Base-by-base conservation (phyloP, 1,139 yeast species). In the Sugiyamaella xylanicola region DNA sequence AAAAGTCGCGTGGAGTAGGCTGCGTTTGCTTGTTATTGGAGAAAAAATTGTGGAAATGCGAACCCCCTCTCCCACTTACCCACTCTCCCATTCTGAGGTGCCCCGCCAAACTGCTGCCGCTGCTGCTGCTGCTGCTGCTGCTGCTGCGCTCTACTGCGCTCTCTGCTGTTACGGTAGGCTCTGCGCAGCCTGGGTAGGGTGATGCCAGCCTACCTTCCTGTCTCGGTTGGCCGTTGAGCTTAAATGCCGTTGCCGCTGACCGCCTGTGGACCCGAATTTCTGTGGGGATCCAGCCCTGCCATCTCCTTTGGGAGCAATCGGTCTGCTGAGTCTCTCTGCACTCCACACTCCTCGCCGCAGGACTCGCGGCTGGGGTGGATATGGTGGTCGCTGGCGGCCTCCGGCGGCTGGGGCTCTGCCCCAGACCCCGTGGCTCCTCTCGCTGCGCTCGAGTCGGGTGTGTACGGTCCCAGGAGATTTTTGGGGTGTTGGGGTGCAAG, bases 1-100 rank as follows among this genome's bases (percentile, higher is more conserved):
- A 32, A 32, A 32, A 32, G 37, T 32, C 37, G 37, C 37, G 37
- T 45, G 40, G 36, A 45, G 40, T 22, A 11, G 39, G 17, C 27
- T 32, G 48, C 48, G 40, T 45, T 45, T 37, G 35, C 27, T 45
- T 32, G 48, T 45, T 32, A 32, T 32, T 45, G 48, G 48, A 45
- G 40, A 45, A 44, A 45, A 45, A 45, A 45, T 19, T 32, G 48
- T 45, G 27, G 48, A 32, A 45, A 45, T 19, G 22, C 42, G 20
- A 25, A 25, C 29, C 29, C 20, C 42, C 13, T 8, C 42, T 13
- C 22, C 45, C 8, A 5, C 29, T 4, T 8, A 19, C 25, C 42
- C 4, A 7, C 22, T 36, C 17, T 15, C n/a, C 17, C 40, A 15
- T 36, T 5, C 17, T 15, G 40, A 15, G 29, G 8, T 25, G 29